Base-by-base conservation (phyloP, 805 yeast species). In the Monosporozyma servazzii region DNA sequence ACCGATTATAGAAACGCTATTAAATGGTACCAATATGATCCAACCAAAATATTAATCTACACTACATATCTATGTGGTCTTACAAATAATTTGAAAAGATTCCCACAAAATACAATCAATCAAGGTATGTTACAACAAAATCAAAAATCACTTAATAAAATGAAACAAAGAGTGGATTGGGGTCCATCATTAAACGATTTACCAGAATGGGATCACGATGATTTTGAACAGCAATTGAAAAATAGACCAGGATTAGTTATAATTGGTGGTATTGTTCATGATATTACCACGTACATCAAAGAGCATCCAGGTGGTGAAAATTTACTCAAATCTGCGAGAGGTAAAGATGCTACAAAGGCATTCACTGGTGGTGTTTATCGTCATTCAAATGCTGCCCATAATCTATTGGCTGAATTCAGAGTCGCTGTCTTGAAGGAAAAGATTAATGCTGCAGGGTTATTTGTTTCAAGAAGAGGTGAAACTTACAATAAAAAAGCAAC, bases 221-320 rank as follows among this genome's bases (percentile, higher is more conserved):
- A 81, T 59, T 84, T 82, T 59, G 73, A 70, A 42, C 75, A 74
- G 52, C 68, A 75, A 49, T 73, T 81, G 50, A 70, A 73, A 51
- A 75, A 75, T 56, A 71, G 75, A 59, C 69, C 71, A 33, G 88
- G 88, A 39, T 74, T 84, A 51, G 80, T 86, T 45, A 78, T 86
- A 58, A 80, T 86, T 55, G 77, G 84, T 45, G 93, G 93, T 60
- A 85, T 86, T 53, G 87, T 86, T 46, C 93, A 86, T 68, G 84
- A 86, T 61, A 86, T 84, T 57, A 71, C 84, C 54, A 69, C 71
- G 15, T 86, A 84, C 66, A 75, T 84, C 57, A 75, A 78, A 53
- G 87, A 83, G 63, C 95, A 86, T 65, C 95, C 95, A 56, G 95
- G 95, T 76, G 95, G 95, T 58, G 81, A 78, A 64, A 82, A 88